Percentiles rank a stretch among this genome's conserved stretches.
These are phyloP conservation scores for Candida mesenterica DNA, from an alignment of 1,139 yeast genomes.

Conservation along the genomic window DNA sequence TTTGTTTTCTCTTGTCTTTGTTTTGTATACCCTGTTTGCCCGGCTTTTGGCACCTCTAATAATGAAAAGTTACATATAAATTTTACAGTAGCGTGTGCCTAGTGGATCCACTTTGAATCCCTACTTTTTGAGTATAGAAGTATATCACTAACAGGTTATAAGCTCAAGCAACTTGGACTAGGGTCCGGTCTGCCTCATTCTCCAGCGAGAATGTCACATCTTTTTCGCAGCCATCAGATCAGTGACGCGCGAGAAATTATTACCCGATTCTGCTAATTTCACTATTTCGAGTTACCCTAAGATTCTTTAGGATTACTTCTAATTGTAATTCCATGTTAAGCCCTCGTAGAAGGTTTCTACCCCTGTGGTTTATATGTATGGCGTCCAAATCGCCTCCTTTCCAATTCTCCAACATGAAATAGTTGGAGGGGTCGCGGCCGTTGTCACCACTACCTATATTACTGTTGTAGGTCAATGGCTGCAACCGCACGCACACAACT, in stretches of 20 bases:
- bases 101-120: too few species aligned
- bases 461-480: slow-evolving; percentile 13
- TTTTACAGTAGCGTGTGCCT: too few species aligned
- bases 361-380: slow-evolving; percentile 45
- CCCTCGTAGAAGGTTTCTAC: slow-evolving; percentile 41
- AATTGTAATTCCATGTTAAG: slow-evolving; percentile 31
- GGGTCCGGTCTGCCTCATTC: too few species aligned
- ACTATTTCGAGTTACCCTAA: not conserved
- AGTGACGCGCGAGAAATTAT: not conserved
- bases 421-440: not conserved
- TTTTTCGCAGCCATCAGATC: not conserved
- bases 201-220: too few species aligned
- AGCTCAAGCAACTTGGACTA: too few species aligned
- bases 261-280: not conserved
- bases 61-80: not conserved
- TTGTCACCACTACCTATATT: not conserved
- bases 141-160: too few species aligned
- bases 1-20: too few species aligned
- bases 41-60: not conserved
- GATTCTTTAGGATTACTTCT: slow-evolving; percentile 8
- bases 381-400: slow-evolving; percentile 36
- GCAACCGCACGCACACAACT: slow-evolving; percentile 38
- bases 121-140: too few species aligned
- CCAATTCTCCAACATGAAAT: slow-evolving; percentile 42
- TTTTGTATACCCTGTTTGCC: not conserved